phyloP scores from a whole-genome alignment of 257 asterid species.

The Jacaranda mimosifolia region DNA sequence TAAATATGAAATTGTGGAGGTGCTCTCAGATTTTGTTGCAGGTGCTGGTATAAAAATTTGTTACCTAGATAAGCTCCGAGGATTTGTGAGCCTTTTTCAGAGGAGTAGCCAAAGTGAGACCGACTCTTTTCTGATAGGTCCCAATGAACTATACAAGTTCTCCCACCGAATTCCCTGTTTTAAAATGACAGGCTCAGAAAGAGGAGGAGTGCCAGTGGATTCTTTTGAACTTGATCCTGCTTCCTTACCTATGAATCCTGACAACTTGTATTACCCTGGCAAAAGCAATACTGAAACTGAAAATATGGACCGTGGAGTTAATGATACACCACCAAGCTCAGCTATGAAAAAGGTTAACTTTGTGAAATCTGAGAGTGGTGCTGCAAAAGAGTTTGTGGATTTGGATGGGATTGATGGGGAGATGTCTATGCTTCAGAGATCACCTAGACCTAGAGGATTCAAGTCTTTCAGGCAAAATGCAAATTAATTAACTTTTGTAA shows the following conservation, averaged over 20 bases:
- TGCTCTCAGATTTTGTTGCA: constrained; percentile 51
- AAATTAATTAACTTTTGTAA: constrained; percentile 19
- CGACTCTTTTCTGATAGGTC: constrained; percentile 37
- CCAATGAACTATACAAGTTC: constrained; percentile 50
- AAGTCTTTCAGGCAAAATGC: constrained; percentile 25
- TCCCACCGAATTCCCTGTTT: constrained; percentile 57
- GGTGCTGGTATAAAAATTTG: constrained; percentile 46
- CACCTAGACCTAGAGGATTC: constrained; percentile 43
- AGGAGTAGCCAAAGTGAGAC: constrained; percentile 33
- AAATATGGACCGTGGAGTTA: constrained; percentile 26
- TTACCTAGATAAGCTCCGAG: constrained; percentile 58
- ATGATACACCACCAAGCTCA: constrained; percentile 8
- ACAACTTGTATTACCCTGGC: constrained; percentile 46
- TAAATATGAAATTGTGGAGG: constrained; percentile 66
- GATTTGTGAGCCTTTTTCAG: constrained; percentile 64
- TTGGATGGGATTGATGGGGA: constrained; percentile 16
- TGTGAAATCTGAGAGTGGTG: constrained; percentile 25
- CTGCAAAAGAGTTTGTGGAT: constrained; percentile 35
- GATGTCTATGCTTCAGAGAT: constrained; percentile 21
- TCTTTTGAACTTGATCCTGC: constrained; percentile 71
- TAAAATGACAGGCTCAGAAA: constrained; percentile 60
- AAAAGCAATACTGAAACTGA: constrained; percentile 30
- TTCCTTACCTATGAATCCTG: constrained; percentile 46
- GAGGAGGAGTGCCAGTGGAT: constrained; percentile 57
- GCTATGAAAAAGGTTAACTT: constrained; percentile 25